A percentile compares a stretch with the other conserved stretches of the same genome.
Evolutionary conservation across 306 rosid genomes (phyloP).

Genomic region (Cucumis melo): DNA sequence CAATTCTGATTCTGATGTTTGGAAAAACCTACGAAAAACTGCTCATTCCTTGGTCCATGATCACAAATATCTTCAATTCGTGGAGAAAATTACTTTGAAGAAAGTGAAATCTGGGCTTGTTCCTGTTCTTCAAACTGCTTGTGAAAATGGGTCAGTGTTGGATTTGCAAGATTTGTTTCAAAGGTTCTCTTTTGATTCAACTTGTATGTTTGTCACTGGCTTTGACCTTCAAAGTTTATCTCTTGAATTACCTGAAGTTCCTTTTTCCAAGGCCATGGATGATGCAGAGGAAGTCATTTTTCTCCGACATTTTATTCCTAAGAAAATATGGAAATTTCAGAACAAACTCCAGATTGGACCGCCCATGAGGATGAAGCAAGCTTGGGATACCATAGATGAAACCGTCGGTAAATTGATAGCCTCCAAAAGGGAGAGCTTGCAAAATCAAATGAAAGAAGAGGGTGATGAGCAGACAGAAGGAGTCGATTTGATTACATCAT

Average conservation of each 20-base stretch:
- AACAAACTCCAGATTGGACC: slow-evolving; percentile 2
- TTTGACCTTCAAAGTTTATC: slow-evolving; percentile 25
- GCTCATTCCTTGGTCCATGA: slow-evolving; percentile 11
- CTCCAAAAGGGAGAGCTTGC: background rate
- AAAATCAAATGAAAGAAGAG: background rate
- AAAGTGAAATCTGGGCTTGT: slow-evolving; percentile 9
- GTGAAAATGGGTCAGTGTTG: background rate
- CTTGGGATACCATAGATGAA: slow-evolving; percentile 6
- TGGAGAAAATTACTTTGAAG: slow-evolving; percentile 7
- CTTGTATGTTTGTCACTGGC: slow-evolving; percentile 24
- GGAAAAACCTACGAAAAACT: slow-evolving; percentile 17
- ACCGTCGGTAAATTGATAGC: background rate
- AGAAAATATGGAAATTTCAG: background rate
- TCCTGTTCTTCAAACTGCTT: slow-evolving; percentile 1
- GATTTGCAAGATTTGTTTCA: slow-evolving; percentile 30
- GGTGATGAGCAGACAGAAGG: background rate
- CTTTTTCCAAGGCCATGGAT: slow-evolving; percentile 23
- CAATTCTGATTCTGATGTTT: slow-evolving; percentile 10
- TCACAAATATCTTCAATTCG: background rate
- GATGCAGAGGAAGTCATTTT: slow-evolving; percentile 15
- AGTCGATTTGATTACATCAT: slow-evolving; percentile 13
- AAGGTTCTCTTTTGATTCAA: slow-evolving; percentile 26
- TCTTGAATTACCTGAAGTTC: slow-evolving; percentile 19
- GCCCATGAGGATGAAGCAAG: background rate
- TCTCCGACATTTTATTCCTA: slow-evolving; percentile 14